These are phyloP conservation scores for Wallacemonas sp. DNA, from an alignment of 208 protist genomes.

Conservation along the genomic window DNA sequence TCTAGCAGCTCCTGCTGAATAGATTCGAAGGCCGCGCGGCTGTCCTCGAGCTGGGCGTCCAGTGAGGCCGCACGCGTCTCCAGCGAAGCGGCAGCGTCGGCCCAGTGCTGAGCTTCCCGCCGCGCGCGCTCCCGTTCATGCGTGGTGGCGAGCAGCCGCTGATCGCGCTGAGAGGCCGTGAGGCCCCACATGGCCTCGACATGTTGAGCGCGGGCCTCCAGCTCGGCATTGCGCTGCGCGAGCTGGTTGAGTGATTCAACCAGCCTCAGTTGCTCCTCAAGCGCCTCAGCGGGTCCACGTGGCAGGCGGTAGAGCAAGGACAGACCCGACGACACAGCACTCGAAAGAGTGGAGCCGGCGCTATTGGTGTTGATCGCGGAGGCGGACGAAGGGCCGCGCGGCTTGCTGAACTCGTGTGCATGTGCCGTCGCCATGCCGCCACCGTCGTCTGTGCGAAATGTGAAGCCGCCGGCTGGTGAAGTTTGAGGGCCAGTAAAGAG, in stretches of 20 bases:
- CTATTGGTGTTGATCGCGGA: neutral
- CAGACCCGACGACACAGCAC: slow-evolving; percentile 23
- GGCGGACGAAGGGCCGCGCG: neutral
- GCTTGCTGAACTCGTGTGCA: too few species aligned
- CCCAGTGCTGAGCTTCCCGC: slow-evolving; percentile 33
- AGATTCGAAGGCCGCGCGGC: slow-evolving; percentile 4
- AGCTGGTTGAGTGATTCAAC: slow-evolving; percentile 39
- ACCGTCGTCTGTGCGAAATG: too few species aligned
- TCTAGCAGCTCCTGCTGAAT: slow-evolving; percentile 20
- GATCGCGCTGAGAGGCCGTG: slow-evolving; percentile 26
- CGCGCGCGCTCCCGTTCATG: slow-evolving; percentile 37
- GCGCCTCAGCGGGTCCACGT: slow-evolving; percentile 40
- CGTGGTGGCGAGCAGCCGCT: slow-evolving; percentile 24
- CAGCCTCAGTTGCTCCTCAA: slow-evolving; percentile 59
- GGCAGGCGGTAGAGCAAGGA: slow-evolving; percentile 52
- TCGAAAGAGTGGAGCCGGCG: neutral
- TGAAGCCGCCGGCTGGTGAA: too few species aligned
- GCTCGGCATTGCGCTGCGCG: slow-evolving; percentile 28
- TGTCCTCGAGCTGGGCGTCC: slow-evolving; percentile 17
- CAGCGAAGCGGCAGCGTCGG: slow-evolving; percentile 19
- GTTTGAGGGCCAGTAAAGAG: too few species aligned
- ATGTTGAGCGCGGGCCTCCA: slow-evolving; percentile 31
- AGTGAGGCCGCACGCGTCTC: slow-evolving; percentile 21
- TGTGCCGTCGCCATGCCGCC: too few species aligned
- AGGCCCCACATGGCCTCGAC: slow-evolving; percentile 26